Evolutionary conservation across 768 basidiomycete genomes (phyloP).

Genomic region (Mycena indigotica): DNA sequence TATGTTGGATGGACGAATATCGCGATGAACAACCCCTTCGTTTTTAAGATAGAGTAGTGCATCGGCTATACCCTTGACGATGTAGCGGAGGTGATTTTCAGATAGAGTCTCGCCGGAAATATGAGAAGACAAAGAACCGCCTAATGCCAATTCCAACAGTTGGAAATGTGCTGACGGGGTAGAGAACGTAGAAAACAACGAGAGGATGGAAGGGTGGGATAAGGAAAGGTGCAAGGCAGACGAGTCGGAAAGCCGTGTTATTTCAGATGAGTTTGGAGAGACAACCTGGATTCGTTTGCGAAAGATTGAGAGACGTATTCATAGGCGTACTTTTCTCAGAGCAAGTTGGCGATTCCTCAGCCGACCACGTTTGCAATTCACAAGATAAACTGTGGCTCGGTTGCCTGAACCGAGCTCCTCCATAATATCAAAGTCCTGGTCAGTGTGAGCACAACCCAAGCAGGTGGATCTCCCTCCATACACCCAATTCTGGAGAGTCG

Average conservation of each 20-base stretch:
- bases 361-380: slow-evolving; percentile 47
- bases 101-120: slow-evolving; percentile 28
- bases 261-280: slow-evolving; percentile 8
- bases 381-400: slow-evolving; percentile 38
- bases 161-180: slow-evolving; percentile 36
- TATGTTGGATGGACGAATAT: slow-evolving; percentile 42
- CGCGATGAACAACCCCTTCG: slow-evolving; percentile 45
- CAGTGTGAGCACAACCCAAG: neutral
- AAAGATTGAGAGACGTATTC: slow-evolving; percentile 1
- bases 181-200: slow-evolving; percentile 45
- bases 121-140: slow-evolving; percentile 39
- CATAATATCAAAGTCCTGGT: slow-evolving; percentile 43
- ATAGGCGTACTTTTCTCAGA: slow-evolving; percentile 42
- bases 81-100: slow-evolving; percentile 40
- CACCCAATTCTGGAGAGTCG: slow-evolving; percentile 11
- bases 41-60: slow-evolving; percentile 47
- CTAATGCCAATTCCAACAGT: slow-evolving; percentile 48
- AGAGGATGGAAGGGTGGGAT: slow-evolving; percentile 52
- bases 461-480: neutral
- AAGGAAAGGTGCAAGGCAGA: slow-evolving; percentile 42
- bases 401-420: slow-evolving; percentile 33
- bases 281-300: no score
- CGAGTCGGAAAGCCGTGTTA: slow-evolving; percentile 13
- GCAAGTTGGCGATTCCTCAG: slow-evolving; percentile 45
- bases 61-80: slow-evolving; percentile 42